Base-by-base conservation (phyloP, 2,329 filamentous ascomycete species). In the Epichloe typhina region DNA sequence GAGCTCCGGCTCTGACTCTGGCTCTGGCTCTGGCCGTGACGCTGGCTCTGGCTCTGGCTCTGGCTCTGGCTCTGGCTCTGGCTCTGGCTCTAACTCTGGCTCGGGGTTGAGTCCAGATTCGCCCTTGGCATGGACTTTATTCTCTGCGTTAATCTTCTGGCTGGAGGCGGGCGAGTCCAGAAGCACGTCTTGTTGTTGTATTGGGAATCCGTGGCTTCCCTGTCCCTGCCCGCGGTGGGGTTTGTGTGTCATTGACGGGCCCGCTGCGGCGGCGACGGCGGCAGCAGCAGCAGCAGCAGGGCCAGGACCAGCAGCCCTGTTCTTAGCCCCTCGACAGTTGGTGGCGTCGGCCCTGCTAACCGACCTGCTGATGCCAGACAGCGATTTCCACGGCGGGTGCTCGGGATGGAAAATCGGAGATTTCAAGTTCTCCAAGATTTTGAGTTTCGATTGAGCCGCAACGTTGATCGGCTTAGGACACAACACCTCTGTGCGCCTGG, bases 391-490 rank as follows among this genome's bases (percentile, higher is more conserved):
- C 19, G 45, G 36, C 17, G 41, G 21, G 26, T 45, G 33, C 12
- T 15, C 44, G 17, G 21, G 11, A 12, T 37, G 12, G 19, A 46
- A 35, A 13, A 42, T 19, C 21, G 52, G 49, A 13, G 49, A 49
- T 35, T 49, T 51, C 4, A 53, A n/a, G 21, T 41, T 50, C 19
- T 54, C 52, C 33, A 54, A 13, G 9, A 54, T 50, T 31, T 36
- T 47, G 46, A 46, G 43, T 8, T 48, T 49, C 26, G 46, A 50
- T 21, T 50, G 52, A 13, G 50, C 50, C n/a, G 46, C 43, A 15
- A 49, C 42, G 38, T 51, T 53, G 52, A 51, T 49, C 13, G 52
- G 49, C 46, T 47, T 51, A 7, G 52, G 49, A 38, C 42, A 38
- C 46, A 53, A 26, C 7, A 53, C 49, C 44, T 45, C 38, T 13